A percentile compares a stretch with the other conserved stretches of the same genome.
Evolutionary conservation across 345 rosid species (phyloP).

Genomic region (Clarkia xantiana): DNA sequence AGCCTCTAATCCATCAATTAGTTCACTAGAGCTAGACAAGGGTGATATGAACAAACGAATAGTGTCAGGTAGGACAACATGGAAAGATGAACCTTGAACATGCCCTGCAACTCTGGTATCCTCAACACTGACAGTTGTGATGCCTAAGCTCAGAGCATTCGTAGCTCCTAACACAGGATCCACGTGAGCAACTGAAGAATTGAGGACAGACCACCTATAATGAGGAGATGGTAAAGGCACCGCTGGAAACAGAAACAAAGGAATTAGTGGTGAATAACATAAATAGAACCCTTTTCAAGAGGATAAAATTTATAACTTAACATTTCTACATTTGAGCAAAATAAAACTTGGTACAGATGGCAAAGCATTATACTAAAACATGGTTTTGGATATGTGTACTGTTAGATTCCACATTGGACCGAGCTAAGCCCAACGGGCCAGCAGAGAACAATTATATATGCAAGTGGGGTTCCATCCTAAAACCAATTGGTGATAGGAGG

Average conservation of each 20-base stretch:
- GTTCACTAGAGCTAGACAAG: slow-evolving; percentile 44
- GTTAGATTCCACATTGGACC: too few species aligned
- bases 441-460: too few species aligned
- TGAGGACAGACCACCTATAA: slow-evolving; percentile 65
- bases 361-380: too few species aligned
- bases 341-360: too few species aligned
- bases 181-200: slow-evolving; percentile 61
- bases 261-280: too few species aligned
- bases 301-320: too few species aligned
- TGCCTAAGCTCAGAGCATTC: slow-evolving; percentile 54
- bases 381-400: too few species aligned
- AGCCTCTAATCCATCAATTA: slow-evolving; percentile 32
- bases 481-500: too few species aligned
- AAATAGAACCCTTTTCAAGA: too few species aligned
- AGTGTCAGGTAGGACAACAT: slow-evolving; percentile 66
- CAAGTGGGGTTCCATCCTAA: too few species aligned
- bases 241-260: slow-evolving; percentile 35
- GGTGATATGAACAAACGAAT: slow-evolving; percentile 40
- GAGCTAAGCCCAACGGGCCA: too few species aligned
- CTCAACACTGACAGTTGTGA: slow-evolving; percentile 56
- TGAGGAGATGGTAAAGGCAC: slow-evolving; percentile 65
- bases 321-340: too few species aligned
- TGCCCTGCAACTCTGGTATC: slow-evolving; percentile 93
- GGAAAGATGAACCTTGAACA: slow-evolving; percentile 61
- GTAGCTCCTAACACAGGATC: slow-evolving; percentile 42